Base-by-base conservation (phyloP, 257 asterid species). In the Nicotiana otophora region DNA sequence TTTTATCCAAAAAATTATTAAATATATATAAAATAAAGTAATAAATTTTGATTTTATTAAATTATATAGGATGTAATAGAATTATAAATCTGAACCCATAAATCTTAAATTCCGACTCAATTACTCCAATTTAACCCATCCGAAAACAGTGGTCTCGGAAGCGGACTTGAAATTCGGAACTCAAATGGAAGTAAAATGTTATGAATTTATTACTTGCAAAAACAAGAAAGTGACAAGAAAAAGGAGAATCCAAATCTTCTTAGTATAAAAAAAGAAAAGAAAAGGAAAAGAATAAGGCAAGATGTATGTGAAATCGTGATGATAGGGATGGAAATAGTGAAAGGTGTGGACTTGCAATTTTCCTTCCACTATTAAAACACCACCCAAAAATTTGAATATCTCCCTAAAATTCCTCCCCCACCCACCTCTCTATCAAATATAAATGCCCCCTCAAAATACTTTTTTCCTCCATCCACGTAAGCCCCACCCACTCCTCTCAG, bases 231-330 rank as follows among this genome's bases (percentile, higher is more conserved):
- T 36, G 42, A 36, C 42, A 36, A 8, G 67, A 77, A 58, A 60
- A 84, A 78, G 54, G 42, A 33, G 78, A 84, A 65, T 72, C 76
- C 23, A 67, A 58, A 66, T 80, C 80, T 75, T 69, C 4, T 76
- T 33, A 81, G 62, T 39, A 23, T 10, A 5, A 36, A 31, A 30
- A 7, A 19, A 39, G 14, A 36, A 19, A 33, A 20, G 65, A n/a
- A 15, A 42, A 46, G 11, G 11, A 65, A 30, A 19, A 10, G 54
- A 42, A 26, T 83, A 82, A 88, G 82, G 84, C 83, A 74, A 72
- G 69, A 81, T 82, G 84, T 83, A 86, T 89, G 85, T 86, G 89
- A 86, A 88, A 81, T 5, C 88, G 84, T 87, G 78, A 83, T 64
- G 74, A 14, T 42, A 81, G 53, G 33, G 34, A 26, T 72, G 26